Evolutionary conservation across 2,329 filamentous ascomycete genomes (phyloP), one percentile per base, ranked within the genome.

Genomic region (Lasiodiplodia hormozganensis): DNA sequence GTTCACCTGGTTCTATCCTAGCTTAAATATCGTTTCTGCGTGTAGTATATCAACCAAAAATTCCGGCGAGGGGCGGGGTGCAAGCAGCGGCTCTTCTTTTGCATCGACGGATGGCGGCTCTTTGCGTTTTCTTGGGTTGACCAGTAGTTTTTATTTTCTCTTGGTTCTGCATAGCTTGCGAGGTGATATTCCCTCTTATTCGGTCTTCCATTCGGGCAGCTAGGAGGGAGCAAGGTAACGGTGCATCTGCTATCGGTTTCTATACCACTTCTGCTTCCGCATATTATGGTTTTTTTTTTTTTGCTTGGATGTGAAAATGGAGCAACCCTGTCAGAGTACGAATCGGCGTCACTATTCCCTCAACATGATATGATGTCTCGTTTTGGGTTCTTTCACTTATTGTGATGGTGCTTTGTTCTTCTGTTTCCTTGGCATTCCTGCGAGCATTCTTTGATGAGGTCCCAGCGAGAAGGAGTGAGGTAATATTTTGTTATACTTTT

Each of bases 81-180:
- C 21, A n/a, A 43, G 56, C 36, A 40, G 54, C 12, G 18, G 54
- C 25, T 57, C 25, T 31, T 31, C 31, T 38, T 57, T 38, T 38
- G 28, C 18, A 56, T 43, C 14, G 6, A 28, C 23, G 52, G 54
- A 23, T 58, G 18, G 31, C 21, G 23, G 31, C 14, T 54, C 31
- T 43, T 53, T 67, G 36, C 10, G 8, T 38, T 51, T 38, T 3
- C 23, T 60, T 57, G 25, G 21, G 10, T 60, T 52, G 43, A 47
- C 49, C 40, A 28, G 51, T 38, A 65, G 34, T 47, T 16, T n/a
- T n/a, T 51, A 8, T 21, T 47, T 47, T 6, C 18, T 47, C 43
- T 47, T 7, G 36, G 28, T 47, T 58, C 31, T 65, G 62, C 62
- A 65, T 67, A 60, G 65, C 65, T 67, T 58, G 65, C 65, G 53